A percentile compares a stretch with the other conserved stretches of the same genome.
phyloP scores from a whole-genome alignment of 2,329 filamentous ascomycete genomes.

The Septoria petroselini region DNA sequence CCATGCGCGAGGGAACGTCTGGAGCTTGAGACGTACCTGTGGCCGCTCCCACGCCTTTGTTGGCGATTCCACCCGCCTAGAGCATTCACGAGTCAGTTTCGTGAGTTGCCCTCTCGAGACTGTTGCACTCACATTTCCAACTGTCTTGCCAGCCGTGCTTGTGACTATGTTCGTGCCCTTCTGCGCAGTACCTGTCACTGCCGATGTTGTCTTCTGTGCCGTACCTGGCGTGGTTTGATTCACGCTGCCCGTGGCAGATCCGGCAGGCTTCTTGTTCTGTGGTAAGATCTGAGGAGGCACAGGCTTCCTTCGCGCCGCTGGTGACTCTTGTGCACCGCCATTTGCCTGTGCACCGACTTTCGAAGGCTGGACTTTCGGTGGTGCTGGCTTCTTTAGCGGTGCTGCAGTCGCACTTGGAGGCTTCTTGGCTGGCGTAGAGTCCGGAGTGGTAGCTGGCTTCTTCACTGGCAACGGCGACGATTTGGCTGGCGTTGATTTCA shows the following conservation, averaged over 20 bases:
- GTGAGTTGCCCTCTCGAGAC: too few relatives aligned
- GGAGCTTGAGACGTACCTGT: conserved; percentile 32
- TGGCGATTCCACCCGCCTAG: conserved; percentile 25
- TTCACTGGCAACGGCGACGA: conserved; percentile 23
- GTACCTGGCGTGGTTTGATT: conserved; percentile 18
- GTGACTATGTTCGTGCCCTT: conserved; percentile 30
- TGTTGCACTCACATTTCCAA: conserved; percentile 28
- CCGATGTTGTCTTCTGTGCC: conserved; percentile 26
- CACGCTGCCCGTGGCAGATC: conserved; percentile 8
- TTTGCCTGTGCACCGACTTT: conserved; percentile 23
- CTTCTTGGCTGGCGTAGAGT: conserved; percentile 19
- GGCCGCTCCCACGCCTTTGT: conserved; percentile 30
- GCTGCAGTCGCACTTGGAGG: conserved; percentile 19
- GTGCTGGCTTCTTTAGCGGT: conserved; percentile 16
- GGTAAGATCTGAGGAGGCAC: conserved; percentile 23
- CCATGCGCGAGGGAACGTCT: conserved; percentile 23
- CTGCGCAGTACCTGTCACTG: conserved; percentile 30
- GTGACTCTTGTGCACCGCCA: conserved; percentile 19
- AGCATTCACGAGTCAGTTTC: too few relatives aligned
- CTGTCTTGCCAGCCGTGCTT: conserved; percentile 31
- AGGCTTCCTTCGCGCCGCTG: conserved; percentile 22
- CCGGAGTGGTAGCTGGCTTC: conserved; percentile 22
- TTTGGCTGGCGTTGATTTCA: conserved; percentile 22
- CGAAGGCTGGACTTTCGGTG: conserved; percentile 22
- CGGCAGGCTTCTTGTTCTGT: conserved; percentile 20